Conservation (phyloP, 257 asterid species). For the Petunia secreta region DNA sequence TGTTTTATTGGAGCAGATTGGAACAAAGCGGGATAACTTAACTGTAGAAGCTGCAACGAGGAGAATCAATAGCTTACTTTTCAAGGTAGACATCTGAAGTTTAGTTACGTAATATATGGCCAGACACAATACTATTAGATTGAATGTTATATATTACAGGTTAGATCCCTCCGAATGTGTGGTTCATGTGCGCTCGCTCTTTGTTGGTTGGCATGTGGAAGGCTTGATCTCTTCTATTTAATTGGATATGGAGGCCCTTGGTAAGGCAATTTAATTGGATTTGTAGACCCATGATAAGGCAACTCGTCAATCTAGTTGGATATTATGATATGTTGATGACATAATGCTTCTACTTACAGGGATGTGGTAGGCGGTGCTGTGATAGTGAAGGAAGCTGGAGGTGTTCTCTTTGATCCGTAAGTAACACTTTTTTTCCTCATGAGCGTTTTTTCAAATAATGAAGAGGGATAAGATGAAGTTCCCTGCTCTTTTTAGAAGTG, state of each 20-base stretch:
- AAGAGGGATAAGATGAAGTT: not conserved
- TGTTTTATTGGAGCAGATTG: conserved; percentile 49
- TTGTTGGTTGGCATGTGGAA: conserved; percentile 86
- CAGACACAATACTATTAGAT: not conserved
- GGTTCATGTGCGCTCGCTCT: conserved; percentile 91
- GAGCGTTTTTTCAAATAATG: not conserved
- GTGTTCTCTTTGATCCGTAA: conserved; percentile 85
- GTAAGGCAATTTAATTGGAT: conserved; percentile 55
- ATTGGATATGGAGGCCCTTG: conserved; percentile 87
- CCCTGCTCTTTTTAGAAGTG: not conserved
- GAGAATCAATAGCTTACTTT: conserved; percentile 69
- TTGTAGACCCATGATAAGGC: conserved; percentile 82
- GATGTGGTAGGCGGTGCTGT: conserved; percentile 90
- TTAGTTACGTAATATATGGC: not conserved
- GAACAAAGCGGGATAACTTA: conserved; percentile 68
- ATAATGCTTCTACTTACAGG: conserved; percentile 44
- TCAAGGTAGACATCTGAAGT: conserved; percentile 51
- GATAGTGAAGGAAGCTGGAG: conserved; percentile 82
- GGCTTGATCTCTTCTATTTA: conserved; percentile 82
- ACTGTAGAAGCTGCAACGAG: conserved; percentile 65
- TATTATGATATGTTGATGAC: not conserved
- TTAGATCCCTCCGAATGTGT: conserved; percentile 81
- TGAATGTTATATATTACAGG: conserved; percentile 46
- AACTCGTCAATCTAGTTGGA: not conserved
- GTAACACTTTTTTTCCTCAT: conserved; percentile 28